Evolutionary conservation across 768 basidiomycete genomes (phyloP), one percentile per base, ranked within the genome.

Genomic region (Mycena olivaceomarginata): DNA sequence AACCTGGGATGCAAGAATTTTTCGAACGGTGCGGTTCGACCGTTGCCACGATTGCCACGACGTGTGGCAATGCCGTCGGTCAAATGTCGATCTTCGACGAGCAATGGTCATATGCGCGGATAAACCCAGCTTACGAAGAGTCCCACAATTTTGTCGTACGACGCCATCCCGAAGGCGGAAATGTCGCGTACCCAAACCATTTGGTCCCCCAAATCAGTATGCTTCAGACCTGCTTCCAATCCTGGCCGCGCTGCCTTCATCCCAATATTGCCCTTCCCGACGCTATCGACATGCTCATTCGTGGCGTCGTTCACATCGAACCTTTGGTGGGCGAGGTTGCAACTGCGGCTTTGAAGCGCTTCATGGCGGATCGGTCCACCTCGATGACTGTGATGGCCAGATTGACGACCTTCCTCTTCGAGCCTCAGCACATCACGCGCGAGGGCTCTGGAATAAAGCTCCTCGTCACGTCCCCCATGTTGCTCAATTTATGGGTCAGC

Each of bases 1-100:
- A 94, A 80, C 88, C 93, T 1, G 93, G 93, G 12, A 91, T 97
- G 82, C 90, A 92, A 73, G 93, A 94, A 20, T 93, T 98, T 68
- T 87, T 96, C 68, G 93, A 95, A 37, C 91, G 93, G 25, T 91
- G 90, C 77, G 91, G 92, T 16, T 85, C 90, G 0, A 88, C 91
- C 2, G 85, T 96, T 2, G 90, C 89, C 15, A 85, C 86, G 53
- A 89, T 97, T 60, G 91, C 93, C 0, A 86, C 85, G 5, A 79
- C 91, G 9, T 96, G 93, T 81, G 90, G 91, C 81, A 91, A 92
- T 71, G 83, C 89, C 5, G 91, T 96, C 9, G 95, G 95, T 2
- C 85, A 88, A 48, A 95, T 98, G 93, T 93, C 94, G 18, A 88
- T 98, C 41, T 93, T 97, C 72, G 97, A 98, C 74, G 95, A 97